Base-by-base conservation (phyloP, 2,329 filamentous ascomycete species). In the Venturia aucupariae region DNA sequence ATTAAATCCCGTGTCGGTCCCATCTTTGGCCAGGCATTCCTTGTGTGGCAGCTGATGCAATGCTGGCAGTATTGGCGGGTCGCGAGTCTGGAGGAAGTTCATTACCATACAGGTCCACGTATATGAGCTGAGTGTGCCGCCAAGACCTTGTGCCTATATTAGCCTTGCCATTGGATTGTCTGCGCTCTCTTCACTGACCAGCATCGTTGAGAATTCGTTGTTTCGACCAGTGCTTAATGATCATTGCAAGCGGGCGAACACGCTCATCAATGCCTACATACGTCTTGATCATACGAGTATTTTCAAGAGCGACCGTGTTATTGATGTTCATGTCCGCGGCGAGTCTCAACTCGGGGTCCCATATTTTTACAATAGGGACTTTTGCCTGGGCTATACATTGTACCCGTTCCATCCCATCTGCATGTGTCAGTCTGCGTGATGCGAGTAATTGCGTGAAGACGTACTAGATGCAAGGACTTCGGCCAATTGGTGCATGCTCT, bases 101-200 rank as follows among this genome's bases (percentile, higher is more conserved):
- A 99, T 89, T 69, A 97, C 96, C 82, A 99, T 86, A 76, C 94
- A 99, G 73, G 97, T 97, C 94, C 94, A 99, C 27, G 94, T 97
- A 74, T 99, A 99, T 22, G 94, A 99, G 76, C 93, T 97, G 66
- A 99, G 82, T 7, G 94, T 99, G 65, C 91, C 92, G 67, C 94
- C 92, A 73, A 92, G 91, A 65, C 90, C 94, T 95, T 73, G 42
- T 15, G 10, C 44, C 30, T 44, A 30, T 62, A 57, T 32, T 42
- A 51, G 54, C 24, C 65, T 27, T 42, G 32, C n/a, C 5, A 41
- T 22, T 11, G 8, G 38, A 22, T 22, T 24, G 41, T 15, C 30
- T 63, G 57, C 6, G 41, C 41, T 55, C 35, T 35, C 22, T 30
- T 41, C 13, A 78, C 88, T 80, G 81, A 96, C 92, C 93, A 74